These are phyloP conservation scores for Neopestalotiopsis sp. DNA, from an alignment of 2,329 filamentous ascomycete genomes.

Conservation along the genomic window DNA sequence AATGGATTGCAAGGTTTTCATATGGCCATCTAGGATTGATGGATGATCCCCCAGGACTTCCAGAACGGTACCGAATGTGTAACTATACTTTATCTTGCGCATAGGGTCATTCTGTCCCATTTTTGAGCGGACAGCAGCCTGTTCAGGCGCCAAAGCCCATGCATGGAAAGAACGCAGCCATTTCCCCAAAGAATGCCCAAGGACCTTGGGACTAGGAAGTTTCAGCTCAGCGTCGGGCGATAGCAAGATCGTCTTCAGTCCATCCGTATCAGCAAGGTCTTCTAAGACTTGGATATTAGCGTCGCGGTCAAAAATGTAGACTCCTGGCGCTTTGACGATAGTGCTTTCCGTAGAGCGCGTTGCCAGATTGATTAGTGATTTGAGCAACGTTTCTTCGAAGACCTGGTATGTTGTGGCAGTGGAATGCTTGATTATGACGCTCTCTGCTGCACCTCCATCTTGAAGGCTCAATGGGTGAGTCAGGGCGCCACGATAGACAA, in stretches of 20 bases:
- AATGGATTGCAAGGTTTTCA: constrained; percentile 36
- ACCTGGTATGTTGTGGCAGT: constrained; percentile 23
- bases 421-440: constrained; percentile 44
- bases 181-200: constrained; percentile 19
- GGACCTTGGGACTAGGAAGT: constrained; percentile 19
- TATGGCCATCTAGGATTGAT: constrained; percentile 30
- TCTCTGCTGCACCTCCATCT: constrained; percentile 18
- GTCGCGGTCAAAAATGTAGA: constrained; percentile 37
- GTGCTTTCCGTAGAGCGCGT: constrained; percentile 15
- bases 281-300: constrained; percentile 42
- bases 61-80: constrained; percentile 44
- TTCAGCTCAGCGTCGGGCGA: constrained; percentile 21
- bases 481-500: constrained; percentile 45
- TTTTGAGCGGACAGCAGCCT: constrained; percentile 23
- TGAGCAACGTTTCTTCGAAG: constrained; percentile 38
- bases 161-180: constrained; percentile 43
- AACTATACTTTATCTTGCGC: constrained; percentile 40
- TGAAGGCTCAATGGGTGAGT: constrained; percentile 29
- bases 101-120: constrained; percentile 38
- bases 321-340: constrained; percentile 36
- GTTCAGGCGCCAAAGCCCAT: constrained; percentile 33
- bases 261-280: constrained; percentile 37
- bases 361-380: constrained; percentile 27
- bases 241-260: constrained; percentile 39
- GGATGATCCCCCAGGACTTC: constrained; percentile 38